phyloP scores from a whole-genome alignment of 2,329 filamentous ascomycete genomes.

The Diaporthe velutina region DNA sequence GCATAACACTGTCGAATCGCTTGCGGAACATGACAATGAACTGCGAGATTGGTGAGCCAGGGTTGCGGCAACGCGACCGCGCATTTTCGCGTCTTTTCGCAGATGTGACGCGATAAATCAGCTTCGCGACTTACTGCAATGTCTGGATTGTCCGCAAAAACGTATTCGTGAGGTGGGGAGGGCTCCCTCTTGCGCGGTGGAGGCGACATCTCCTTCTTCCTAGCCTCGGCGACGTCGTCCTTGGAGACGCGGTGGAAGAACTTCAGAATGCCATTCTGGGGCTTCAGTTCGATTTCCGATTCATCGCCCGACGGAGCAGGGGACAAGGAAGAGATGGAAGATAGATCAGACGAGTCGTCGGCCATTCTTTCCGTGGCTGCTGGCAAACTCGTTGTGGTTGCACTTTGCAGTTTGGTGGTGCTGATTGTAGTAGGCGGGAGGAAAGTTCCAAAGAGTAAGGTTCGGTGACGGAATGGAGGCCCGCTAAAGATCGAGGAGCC shows the following conservation, averaged over 20 bases:
- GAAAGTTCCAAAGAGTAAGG: slow-evolving; percentile 41
- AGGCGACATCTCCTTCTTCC: slow-evolving; percentile 67
- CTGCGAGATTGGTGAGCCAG: slow-evolving; percentile 63
- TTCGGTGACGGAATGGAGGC: slow-evolving; percentile 35
- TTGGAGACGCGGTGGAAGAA: slow-evolving; percentile 74
- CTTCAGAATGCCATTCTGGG: slow-evolving; percentile 73
- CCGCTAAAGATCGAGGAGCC: slow-evolving; percentile 34
- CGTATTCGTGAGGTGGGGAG: slow-evolving; percentile 91
- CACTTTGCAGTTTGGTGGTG: slow-evolving; percentile 17
- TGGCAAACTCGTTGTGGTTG: slow-evolving; percentile 29
- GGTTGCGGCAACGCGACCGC: slow-evolving; percentile 56
- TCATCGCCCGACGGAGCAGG: slow-evolving; percentile 66
- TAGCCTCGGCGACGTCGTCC: slow-evolving; percentile 55
- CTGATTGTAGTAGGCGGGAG: slow-evolving; percentile 43
- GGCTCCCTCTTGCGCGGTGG: slow-evolving; percentile 83
- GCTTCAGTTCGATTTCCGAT: slow-evolving; percentile 62
- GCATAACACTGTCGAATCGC: slow-evolving; percentile 91
- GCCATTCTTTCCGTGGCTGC: slow-evolving; percentile 59
- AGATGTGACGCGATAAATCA: slow-evolving; percentile 54
- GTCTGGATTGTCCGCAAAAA: slow-evolving; percentile 89
- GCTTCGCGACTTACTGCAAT: slow-evolving; percentile 81
- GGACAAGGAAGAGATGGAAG: slow-evolving; percentile 62
- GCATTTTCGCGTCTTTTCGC: slow-evolving; percentile 64
- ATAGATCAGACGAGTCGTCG: slow-evolving; percentile 74
- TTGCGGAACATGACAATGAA: slow-evolving; percentile 99